Conservation (phyloP, 495 filamentous ascomycete species). For the Talaromyces trachyspermus region DNA sequence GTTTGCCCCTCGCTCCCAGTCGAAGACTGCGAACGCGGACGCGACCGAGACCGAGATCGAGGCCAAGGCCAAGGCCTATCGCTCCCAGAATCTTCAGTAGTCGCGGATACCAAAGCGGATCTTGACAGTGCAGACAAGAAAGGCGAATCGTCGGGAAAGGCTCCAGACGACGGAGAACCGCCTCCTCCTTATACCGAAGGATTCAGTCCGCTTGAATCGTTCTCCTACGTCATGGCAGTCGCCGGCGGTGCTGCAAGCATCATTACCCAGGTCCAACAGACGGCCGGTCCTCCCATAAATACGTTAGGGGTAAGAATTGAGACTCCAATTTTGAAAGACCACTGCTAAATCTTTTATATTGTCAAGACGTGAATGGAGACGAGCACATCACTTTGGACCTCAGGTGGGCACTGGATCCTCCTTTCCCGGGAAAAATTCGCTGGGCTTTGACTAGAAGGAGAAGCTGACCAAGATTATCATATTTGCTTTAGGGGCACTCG, state of each 20-base stretch:
- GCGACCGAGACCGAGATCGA: too few relatives aligned
- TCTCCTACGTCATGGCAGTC: slow-evolving; percentile 96
- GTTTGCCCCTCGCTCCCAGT: slow-evolving; percentile 37
- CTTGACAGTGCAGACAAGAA: slow-evolving; percentile 68
- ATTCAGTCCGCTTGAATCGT: slow-evolving; percentile 81
- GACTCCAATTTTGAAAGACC: too few relatives aligned
- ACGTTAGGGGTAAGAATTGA: slow-evolving; percentile 65
- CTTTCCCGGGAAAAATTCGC: too few relatives aligned
- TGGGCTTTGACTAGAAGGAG: too few relatives aligned
- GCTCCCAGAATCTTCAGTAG: slow-evolving; percentile 47
- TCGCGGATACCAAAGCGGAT: slow-evolving; percentile 77
- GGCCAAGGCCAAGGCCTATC: too few relatives aligned
- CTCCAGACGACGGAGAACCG: slow-evolving; percentile 78
- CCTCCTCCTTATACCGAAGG: slow-evolving; percentile 96
- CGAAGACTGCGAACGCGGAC: too few relatives aligned
- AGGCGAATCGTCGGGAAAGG: slow-evolving; percentile 58
- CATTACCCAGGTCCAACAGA: slow-evolving; percentile 96
- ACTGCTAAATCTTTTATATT: slow-evolving; percentile 8
- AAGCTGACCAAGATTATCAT: slow-evolving; percentile 19
- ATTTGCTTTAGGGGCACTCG: slow-evolving; percentile 76
- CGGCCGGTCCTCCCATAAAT: slow-evolving; percentile 76
- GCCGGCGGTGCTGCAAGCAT: slow-evolving; percentile 96
- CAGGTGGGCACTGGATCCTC: slow-evolving; percentile 59
- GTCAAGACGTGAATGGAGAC: slow-evolving; percentile 79
- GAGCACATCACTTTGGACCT: slow-evolving; percentile 94